Evolutionary conservation across 2,329 filamentous ascomycete species (phyloP).

Genomic region (Rosellinia necatrix): DNA sequence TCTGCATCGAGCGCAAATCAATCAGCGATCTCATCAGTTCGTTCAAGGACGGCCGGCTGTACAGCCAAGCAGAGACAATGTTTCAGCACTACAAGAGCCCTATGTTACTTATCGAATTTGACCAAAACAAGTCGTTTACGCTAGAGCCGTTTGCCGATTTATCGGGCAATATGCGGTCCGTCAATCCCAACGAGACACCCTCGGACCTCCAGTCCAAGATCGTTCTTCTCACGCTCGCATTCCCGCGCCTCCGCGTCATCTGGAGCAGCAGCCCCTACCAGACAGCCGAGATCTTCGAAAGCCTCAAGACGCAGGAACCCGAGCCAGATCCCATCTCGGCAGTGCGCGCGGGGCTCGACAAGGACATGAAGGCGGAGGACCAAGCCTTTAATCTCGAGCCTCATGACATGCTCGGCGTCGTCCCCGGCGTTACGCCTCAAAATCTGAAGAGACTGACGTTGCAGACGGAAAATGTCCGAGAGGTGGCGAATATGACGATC

Average conservation of each 20-base stretch:
- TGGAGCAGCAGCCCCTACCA: slow-evolving; percentile 95
- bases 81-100: slow-evolving; percentile 87
- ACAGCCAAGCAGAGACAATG: slow-evolving; percentile 92
- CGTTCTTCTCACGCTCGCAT: slow-evolving; percentile 88
- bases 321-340: slow-evolving; percentile 91
- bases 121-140: slow-evolving; percentile 96
- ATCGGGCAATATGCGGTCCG: slow-evolving; percentile 63
- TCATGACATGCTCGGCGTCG: slow-evolving; percentile 84
- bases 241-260: slow-evolving; percentile 86
- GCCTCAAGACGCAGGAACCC: slow-evolving; percentile 84
- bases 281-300: slow-evolving; percentile 95
- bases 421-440: slow-evolving; percentile 83
- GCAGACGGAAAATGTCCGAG: slow-evolving; percentile 74
- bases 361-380: slow-evolving; percentile 63
- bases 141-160: slow-evolving; percentile 79
- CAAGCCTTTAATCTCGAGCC: slow-evolving; percentile 82
- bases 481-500: slow-evolving; percentile 84
- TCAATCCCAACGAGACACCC: slow-evolving; percentile 61
- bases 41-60: slow-evolving; percentile 89
- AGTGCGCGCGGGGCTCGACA: slow-evolving; percentile 79
- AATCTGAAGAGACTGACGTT: slow-evolving; percentile 75
- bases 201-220: slow-evolving; percentile 90
- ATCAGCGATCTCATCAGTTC: slow-evolving; percentile 89
- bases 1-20: slow-evolving; percentile 94
- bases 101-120: slow-evolving; percentile 96